Conservation (phyloP, 345 rosid species). For the Salix exigua region DNA sequence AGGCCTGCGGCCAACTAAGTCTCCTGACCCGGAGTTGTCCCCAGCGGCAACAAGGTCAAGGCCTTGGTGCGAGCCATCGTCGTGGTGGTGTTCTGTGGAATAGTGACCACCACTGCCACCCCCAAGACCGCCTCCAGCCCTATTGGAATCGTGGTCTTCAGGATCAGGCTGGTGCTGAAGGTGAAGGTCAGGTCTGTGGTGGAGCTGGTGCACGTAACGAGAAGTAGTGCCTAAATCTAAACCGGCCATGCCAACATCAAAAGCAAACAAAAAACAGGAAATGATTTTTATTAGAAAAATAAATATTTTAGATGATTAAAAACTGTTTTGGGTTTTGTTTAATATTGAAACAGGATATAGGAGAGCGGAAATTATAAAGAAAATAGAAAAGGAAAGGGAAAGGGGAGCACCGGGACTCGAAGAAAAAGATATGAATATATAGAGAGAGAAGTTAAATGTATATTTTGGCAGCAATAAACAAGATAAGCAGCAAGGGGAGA, state of each 20-base stretch:
- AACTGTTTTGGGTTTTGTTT: constrained; percentile 31
- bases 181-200: constrained; percentile 52
- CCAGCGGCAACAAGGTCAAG: constrained; percentile 43
- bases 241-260: constrained; percentile 54
- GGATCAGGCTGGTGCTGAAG: constrained; percentile 50
- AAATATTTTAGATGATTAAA: constrained; percentile 21
- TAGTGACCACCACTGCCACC: constrained; percentile 35
- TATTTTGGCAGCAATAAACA: constrained; percentile 7
- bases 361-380: constrained; percentile 18
- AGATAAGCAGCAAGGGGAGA: not conserved
- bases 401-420: constrained; percentile 14
- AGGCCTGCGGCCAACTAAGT: constrained; percentile 58
- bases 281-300: constrained; percentile 11
- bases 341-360: not conserved
- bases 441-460: not conserved
- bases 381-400: constrained; percentile 16
- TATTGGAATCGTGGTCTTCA: constrained; percentile 36
- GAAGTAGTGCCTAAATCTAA: constrained; percentile 61
- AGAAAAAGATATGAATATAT: constrained; percentile 14
- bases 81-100: constrained; percentile 32
- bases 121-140: constrained; percentile 25
- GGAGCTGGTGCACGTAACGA: constrained; percentile 49
- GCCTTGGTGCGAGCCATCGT: constrained; percentile 36
- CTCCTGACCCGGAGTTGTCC: constrained; percentile 29
- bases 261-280: constrained; percentile 29